Evolutionary conservation across 2,329 filamentous ascomycete species (phyloP).

Genomic region (Aspergillus sp.): DNA sequence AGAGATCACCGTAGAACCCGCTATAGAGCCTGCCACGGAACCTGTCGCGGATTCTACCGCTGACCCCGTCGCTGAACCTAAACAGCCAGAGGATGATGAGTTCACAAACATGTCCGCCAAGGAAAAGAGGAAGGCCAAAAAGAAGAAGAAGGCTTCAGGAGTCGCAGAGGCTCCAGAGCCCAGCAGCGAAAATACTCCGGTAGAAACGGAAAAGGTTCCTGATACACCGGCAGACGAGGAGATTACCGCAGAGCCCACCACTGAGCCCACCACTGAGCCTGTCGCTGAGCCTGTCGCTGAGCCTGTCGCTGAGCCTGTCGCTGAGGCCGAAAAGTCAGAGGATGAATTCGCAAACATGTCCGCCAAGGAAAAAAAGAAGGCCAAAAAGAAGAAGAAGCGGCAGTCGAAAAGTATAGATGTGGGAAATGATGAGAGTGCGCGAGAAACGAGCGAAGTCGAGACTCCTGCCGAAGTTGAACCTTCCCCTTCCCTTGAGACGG

Average conservation of each 20-base stretch:
- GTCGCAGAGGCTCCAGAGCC: neutral
- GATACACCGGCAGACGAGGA: neutral
- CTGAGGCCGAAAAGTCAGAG: neutral
- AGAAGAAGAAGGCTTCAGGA: slow-evolving; percentile 35
- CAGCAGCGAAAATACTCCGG: neutral
- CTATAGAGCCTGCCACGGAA: no score
- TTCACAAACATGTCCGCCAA: slow-evolving; percentile 34
- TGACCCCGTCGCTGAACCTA: neutral
- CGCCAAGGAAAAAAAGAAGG: slow-evolving; percentile 46
- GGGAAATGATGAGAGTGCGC: slow-evolving; percentile 3
- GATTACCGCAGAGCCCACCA: no score
- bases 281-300: neutral
- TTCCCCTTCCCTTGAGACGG: slow-evolving; percentile 25
- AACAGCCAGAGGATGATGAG: slow-evolving; percentile 11
- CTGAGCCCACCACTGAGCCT: neutral
- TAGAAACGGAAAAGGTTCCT: neutral
- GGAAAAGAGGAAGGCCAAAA: slow-evolving; percentile 50
- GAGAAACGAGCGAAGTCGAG: slow-evolving; percentile 17
- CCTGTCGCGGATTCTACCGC: neutral
- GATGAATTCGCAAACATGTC: slow-evolving; percentile 31
- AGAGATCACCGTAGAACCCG: no score
- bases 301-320: no score
- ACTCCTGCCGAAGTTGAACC: slow-evolving; percentile 15
- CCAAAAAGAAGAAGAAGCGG: slow-evolving; percentile 47
- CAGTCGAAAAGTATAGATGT: slow-evolving; percentile 32